These are phyloP conservation scores for Cladophialophora psammophila DNA, from an alignment of 2,329 filamentous ascomycete genomes.

Conservation along the genomic window DNA sequence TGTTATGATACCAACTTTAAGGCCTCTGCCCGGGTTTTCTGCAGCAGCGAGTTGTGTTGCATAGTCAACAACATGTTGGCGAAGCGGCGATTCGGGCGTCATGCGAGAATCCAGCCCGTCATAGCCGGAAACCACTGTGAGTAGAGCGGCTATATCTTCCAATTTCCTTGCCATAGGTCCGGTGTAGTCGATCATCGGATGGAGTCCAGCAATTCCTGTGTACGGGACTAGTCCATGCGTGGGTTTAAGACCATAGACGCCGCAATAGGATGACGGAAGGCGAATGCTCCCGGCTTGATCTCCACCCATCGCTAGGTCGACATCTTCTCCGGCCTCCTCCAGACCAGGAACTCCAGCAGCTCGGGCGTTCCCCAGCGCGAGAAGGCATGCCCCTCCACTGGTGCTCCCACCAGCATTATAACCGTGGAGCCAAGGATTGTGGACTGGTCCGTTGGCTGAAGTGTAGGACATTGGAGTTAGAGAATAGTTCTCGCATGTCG, in stretches of 20 bases:
- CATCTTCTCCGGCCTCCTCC: constrained; percentile 42
- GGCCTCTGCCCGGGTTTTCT: constrained; percentile 46
- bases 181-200: constrained; percentile 55
- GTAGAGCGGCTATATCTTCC: constrained; percentile 52
- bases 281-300: constrained; percentile 52
- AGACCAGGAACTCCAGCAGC: constrained; percentile 32
- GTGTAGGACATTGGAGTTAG: constrained; percentile 49
- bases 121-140: constrained; percentile 57
- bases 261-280: constrained; percentile 50
- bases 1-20: constrained; percentile 57
- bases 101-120: constrained; percentile 59
- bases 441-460: constrained; percentile 48
- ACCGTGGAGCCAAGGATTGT: constrained; percentile 46
- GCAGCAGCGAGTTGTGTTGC: constrained; percentile 41
- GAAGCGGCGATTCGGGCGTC: constrained; percentile 50
- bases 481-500: constrained; percentile 51
- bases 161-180: constrained; percentile 56
- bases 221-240: constrained; percentile 60
- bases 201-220: constrained; percentile 54
- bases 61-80: constrained; percentile 46
- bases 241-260: constrained; percentile 57
- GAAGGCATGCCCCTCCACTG: constrained; percentile 47
- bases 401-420: constrained; percentile 50
- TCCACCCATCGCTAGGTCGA: constrained; percentile 50
- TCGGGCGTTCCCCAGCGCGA: constrained; percentile 40